Conservation (phyloP, 2,329 filamentous ascomycete species). For the Westerdykella sp. region DNA sequence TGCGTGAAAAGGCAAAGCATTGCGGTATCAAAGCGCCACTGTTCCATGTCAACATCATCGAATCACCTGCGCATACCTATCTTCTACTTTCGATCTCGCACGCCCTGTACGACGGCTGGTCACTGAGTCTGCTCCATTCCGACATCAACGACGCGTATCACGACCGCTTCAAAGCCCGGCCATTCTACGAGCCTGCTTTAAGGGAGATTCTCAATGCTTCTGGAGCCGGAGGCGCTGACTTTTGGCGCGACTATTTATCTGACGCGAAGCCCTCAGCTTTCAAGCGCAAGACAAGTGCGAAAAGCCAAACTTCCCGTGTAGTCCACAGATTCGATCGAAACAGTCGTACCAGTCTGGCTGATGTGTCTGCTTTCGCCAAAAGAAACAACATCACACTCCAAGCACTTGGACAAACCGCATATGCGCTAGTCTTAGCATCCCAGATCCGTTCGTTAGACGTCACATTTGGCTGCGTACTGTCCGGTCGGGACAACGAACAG, state of each 20-base stretch:
- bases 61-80: conserved; percentile 33
- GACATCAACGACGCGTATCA: conserved; percentile 64
- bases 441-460: conserved; percentile 63
- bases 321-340: conserved; percentile 43
- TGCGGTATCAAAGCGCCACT: conserved; percentile 11
- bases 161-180: conserved; percentile 38
- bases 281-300: conserved; percentile 15
- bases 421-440: conserved; percentile 64
- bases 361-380: conserved; percentile 58
- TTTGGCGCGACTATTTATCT: conserved; percentile 66
- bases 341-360: conserved; percentile 39
- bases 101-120: conserved; percentile 86
- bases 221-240: conserved; percentile 48
- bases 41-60: conserved; percentile 36
- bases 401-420: conserved; percentile 68
- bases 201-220: conserved; percentile 47
- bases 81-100: conserved; percentile 71
- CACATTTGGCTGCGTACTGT: conserved; percentile 74
- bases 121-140: conserved; percentile 65
- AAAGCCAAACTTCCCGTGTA: conserved; percentile 5
- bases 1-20: conserved; percentile 31
- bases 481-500: conserved; percentile 71
- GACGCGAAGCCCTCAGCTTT: conserved; percentile 43
- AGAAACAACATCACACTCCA: conserved; percentile 65
- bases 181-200: conserved; percentile 51